These are phyloP conservation scores for Pythium rhizo-oryzae DNA, from an alignment of 352 stramenopile species.

Conservation along the genomic window DNA sequence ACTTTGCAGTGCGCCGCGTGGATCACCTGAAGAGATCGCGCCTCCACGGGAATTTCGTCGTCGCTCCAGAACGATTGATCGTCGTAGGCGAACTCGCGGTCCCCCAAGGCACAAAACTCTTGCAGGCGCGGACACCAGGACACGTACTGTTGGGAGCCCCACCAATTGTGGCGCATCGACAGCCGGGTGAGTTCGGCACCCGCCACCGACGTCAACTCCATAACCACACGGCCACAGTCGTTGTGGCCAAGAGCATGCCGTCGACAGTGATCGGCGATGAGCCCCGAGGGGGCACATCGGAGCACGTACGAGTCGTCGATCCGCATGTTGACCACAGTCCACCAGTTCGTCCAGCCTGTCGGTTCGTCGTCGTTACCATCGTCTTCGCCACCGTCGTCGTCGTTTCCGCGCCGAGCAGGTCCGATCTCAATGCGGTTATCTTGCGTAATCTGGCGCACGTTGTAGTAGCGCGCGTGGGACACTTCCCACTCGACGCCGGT, in stretches of 20 bases:
- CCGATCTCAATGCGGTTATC: background rate
- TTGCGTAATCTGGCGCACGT: background rate
- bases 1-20: background rate
- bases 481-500: background rate
- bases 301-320: background rate
- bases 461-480: background rate
- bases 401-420: no score
- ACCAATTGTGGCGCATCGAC: background rate
- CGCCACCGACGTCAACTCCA: background rate
- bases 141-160: background rate
- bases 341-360: background rate
- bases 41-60: background rate
- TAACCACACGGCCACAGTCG: background rate
- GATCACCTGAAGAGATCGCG: background rate
- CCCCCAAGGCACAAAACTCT: background rate
- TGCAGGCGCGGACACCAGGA: background rate
- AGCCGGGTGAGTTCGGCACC: background rate
- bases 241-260: background rate
- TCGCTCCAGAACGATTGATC: background rate
- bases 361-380: background rate
- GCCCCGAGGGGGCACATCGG: background rate
- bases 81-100: background rate
- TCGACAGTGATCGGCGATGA: background rate
- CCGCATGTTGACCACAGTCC: background rate
- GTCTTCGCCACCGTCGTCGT: background rate